Evolutionary conservation across 805 yeast species (phyloP).

Genomic region (Cyberlindnera bimundalis): DNA sequence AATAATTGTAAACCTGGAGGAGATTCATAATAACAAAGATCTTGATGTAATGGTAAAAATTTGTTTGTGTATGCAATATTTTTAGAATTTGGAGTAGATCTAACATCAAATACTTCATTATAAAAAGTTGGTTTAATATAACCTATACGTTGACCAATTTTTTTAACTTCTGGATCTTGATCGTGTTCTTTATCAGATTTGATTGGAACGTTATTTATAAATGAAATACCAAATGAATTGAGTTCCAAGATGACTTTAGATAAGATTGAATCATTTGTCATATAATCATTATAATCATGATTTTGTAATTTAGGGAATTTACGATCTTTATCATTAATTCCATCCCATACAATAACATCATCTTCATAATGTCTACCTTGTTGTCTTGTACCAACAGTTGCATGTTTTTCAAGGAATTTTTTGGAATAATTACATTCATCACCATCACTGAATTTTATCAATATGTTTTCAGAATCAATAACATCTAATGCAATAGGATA

Average conservation of each 20-base stretch:
- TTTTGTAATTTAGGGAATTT: constrained; percentile 17
- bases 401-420: constrained; percentile 44
- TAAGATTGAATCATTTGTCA: constrained; percentile 24
- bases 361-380: constrained; percentile 33
- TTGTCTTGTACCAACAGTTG: constrained; percentile 32
- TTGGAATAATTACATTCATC: constrained; percentile 40
- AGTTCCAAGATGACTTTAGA: constrained; percentile 40
- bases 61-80: constrained; percentile 68
- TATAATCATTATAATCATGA: constrained; percentile 15
- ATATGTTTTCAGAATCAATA: constrained; percentile 31
- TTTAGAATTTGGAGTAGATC: constrained; percentile 47
- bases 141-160: constrained; percentile 55
- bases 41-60: constrained; percentile 74
- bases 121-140: constrained; percentile 69
- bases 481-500: constrained; percentile 36
- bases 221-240: constrained; percentile 53
- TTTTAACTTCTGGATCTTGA: constrained; percentile 30
- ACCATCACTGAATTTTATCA: constrained; percentile 49
- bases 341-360: constrained; percentile 47
- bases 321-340: constrained; percentile 9
- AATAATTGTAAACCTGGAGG: constrained; percentile 77
- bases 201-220: constrained; percentile 53
- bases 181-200: constrained; percentile 36
- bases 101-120: constrained; percentile 69
- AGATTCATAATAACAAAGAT: constrained; percentile 69